A percentile compares a stretch with the other conserved stretches of the same genome.
phyloP scores from a whole-genome alignment of 805 yeast species.

The Wickerhamiella sorbophila region DNA sequence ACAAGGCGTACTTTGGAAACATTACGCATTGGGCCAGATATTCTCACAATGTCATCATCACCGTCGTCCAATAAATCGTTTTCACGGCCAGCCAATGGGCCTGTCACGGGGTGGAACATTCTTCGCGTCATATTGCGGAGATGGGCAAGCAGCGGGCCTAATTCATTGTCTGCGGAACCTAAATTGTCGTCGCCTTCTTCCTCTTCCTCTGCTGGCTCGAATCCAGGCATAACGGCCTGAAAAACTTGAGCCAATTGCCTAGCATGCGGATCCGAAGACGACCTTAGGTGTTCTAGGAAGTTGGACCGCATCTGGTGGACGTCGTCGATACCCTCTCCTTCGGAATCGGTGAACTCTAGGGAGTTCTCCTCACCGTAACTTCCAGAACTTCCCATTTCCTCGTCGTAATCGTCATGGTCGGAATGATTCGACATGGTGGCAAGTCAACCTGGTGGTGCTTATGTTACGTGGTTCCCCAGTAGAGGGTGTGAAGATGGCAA shows the following conservation, averaged over 20 bases:
- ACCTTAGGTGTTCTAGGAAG: slow-evolving; percentile 13
- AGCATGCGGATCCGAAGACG: slow-evolving; percentile 14
- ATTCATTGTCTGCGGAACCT: slow-evolving; percentile 5
- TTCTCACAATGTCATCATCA: slow-evolving; percentile 9
- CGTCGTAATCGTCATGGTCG: slow-evolving; percentile 3
- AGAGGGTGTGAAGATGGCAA: too few species aligned
- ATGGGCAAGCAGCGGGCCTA: slow-evolving; percentile 11
- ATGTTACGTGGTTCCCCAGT: too few species aligned
- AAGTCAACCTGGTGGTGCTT: too few species aligned
- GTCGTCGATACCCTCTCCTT: slow-evolving; percentile 8
- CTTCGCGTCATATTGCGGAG: slow-evolving; percentile 6
- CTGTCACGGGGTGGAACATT: slow-evolving; percentile 12
- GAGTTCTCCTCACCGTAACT: not conserved
- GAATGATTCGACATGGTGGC: slow-evolving; percentile 11
- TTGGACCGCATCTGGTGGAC: slow-evolving; percentile 7
- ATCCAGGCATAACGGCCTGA: slow-evolving; percentile 2
- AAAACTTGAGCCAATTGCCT: not conserved
- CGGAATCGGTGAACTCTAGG: not conserved
- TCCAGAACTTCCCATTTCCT: not conserved
- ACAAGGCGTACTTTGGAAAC: slow-evolving; percentile 17
- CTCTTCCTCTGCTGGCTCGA: slow-evolving; percentile 10
- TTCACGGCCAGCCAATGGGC: slow-evolving; percentile 9
- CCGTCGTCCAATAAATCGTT: slow-evolving; percentile 14
- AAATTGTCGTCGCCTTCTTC: slow-evolving; percentile 15
- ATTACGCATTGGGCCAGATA: not conserved